phyloP scores from a whole-genome alignment of 257 asterid genomes.

The Cruciata laevipes region DNA sequence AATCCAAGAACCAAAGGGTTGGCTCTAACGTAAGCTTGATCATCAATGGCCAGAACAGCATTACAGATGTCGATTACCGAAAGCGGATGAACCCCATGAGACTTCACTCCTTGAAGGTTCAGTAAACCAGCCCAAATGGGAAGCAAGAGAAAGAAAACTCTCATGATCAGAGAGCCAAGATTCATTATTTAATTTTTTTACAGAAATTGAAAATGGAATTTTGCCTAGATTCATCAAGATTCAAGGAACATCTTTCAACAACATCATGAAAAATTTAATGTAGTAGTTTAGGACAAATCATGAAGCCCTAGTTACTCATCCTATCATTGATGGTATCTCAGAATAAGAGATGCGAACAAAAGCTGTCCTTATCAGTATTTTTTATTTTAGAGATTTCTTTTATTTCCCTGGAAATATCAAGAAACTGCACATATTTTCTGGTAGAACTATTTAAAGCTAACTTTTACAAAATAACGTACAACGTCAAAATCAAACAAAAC shows the following conservation, averaged over 20 bases:
- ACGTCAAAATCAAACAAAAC: not conserved
- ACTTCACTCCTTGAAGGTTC: conserved; percentile 38
- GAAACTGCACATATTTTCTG: not conserved
- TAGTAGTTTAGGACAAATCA: not conserved
- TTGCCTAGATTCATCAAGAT: not conserved
- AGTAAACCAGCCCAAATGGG: conserved; percentile 39
- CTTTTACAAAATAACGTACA: not conserved
- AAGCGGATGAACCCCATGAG: conserved; percentile 79
- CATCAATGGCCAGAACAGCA: conserved; percentile 49
- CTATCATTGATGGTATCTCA: conserved; percentile 1
- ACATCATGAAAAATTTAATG: not conserved
- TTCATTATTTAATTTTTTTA: not conserved
- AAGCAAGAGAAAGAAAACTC: conserved; percentile 23
- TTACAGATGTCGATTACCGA: conserved; percentile 46
- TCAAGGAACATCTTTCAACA: not conserved
- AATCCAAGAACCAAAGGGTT: conserved; percentile 71
- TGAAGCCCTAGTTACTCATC: not conserved
- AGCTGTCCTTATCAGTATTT: not conserved
- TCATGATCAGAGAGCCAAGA: conserved; percentile 20
- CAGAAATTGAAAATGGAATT: not conserved
- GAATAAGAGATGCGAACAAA: not conserved
- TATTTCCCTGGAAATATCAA: not conserved
- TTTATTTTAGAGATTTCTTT: too few relatives aligned
- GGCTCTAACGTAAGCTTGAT: conserved; percentile 50
- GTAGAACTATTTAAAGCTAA: not conserved